phyloP scores from a whole-genome alignment of 2,329 filamentous ascomycete genomes.

The Penicillium frequentans region DNA sequence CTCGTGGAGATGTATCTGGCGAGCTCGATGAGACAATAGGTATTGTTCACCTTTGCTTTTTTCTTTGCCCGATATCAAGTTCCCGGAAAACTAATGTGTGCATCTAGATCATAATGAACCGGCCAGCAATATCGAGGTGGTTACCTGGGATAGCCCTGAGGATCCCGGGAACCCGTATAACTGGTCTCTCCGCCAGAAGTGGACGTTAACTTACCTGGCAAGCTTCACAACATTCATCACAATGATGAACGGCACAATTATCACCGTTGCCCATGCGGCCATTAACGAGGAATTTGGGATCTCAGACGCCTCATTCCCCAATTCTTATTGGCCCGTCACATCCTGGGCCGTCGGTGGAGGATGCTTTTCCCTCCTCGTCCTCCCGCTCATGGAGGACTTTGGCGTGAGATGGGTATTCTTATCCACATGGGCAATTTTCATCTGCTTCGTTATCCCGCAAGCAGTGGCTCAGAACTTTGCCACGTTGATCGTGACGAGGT shows the following conservation, averaged over 20 bases:
- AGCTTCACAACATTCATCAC: slow-evolving; percentile 34
- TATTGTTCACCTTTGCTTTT: slow-evolving; percentile 2
- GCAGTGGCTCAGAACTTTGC: slow-evolving; percentile 48
- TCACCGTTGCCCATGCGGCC: slow-evolving; percentile 36
- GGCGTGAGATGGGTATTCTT: slow-evolving; percentile 45
- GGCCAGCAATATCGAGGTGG: slow-evolving; percentile 15
- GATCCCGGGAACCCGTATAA: slow-evolving; percentile 42
- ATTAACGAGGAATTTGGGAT: slow-evolving; percentile 37
- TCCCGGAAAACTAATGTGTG: not conserved
- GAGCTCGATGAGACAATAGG: slow-evolving; percentile 18
- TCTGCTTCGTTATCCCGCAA: slow-evolving; percentile 46
- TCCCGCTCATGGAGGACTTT: slow-evolving; percentile 41
- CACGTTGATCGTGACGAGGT: slow-evolving; percentile 44
- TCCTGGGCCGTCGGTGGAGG: slow-evolving; percentile 34
- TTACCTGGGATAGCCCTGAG: slow-evolving; percentile 30
- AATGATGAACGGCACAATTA: slow-evolving; percentile 40
- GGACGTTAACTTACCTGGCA: slow-evolving; percentile 30
- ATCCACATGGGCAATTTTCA: slow-evolving; percentile 36
- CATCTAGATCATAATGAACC: slow-evolving; percentile 18
- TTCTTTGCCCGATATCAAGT: not conserved
- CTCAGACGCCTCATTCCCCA: slow-evolving; percentile 29
- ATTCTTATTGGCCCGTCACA: slow-evolving; percentile 35
- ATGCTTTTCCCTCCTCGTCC: slow-evolving; percentile 28
- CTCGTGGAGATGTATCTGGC: slow-evolving; percentile 22
- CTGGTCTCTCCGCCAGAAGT: slow-evolving; percentile 38